A percentile compares a stretch with the other conserved stretches of the same genome.
Evolutionary conservation across 2,329 filamentous ascomycete species (phyloP).

Genomic region (Penicillium sp.): DNA sequence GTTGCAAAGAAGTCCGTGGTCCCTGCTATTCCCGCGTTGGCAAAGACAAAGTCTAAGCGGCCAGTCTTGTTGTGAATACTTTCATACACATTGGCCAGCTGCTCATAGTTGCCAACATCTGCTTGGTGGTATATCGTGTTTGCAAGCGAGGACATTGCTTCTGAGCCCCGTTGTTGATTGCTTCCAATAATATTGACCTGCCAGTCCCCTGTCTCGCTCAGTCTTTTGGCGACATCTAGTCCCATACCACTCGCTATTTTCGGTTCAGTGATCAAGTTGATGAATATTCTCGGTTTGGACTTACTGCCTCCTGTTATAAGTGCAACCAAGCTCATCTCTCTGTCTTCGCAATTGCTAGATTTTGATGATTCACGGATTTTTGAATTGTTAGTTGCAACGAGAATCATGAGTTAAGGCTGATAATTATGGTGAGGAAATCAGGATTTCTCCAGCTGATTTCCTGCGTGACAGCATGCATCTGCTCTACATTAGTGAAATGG

Average conservation of each 20-base stretch:
- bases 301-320: neutral
- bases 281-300: neutral
- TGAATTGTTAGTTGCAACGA: too few relatives aligned
- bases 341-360: too few relatives aligned
- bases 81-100: constrained; percentile 46
- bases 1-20: constrained; percentile 49
- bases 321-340: neutral
- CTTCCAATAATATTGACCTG: constrained; percentile 52
- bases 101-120: constrained; percentile 43
- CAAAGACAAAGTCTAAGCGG: constrained; percentile 57
- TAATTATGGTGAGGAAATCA: too few relatives aligned
- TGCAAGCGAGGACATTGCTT: constrained; percentile 36
- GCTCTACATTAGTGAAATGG: too few relatives aligned
- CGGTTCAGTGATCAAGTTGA: neutral
- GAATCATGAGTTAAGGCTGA: too few relatives aligned
- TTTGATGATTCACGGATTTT: too few relatives aligned
- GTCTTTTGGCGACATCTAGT: constrained; percentile 49
- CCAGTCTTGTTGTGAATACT: constrained; percentile 42
- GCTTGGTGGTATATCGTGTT: constrained; percentile 46
- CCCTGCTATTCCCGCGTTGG: constrained; percentile 56
- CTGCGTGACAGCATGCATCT: too few relatives aligned
- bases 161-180: constrained; percentile 42
- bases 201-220: constrained; percentile 49
- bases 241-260: constrained; percentile 53
- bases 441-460: too few relatives aligned